Evolutionary conservation across 768 basidiomycete genomes (phyloP).

Genomic region (Macrolepiota fuliginosa): DNA sequence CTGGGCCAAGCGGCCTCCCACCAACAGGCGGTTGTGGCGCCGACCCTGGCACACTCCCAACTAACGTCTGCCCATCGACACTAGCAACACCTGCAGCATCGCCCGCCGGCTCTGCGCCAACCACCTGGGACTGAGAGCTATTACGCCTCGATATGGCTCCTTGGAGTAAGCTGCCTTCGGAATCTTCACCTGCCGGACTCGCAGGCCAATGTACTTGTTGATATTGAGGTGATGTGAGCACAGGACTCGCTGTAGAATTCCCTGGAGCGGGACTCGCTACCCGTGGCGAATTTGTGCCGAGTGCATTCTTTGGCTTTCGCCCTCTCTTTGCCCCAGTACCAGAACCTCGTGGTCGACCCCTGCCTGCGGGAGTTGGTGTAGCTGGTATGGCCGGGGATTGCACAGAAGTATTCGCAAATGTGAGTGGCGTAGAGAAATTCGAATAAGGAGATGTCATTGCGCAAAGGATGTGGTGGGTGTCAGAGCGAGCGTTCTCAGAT

Average conservation of each 20-base stretch:
- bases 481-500: not conserved
- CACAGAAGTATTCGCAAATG: not conserved
- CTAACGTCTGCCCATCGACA: slow-evolving; percentile 1
- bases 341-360: slow-evolving; percentile 32
- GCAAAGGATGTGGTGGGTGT: not conserved
- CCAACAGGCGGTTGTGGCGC: slow-evolving; percentile 17
- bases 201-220: slow-evolving; percentile 11
- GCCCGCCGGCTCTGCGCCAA: not conserved
- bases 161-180: slow-evolving; percentile 9
- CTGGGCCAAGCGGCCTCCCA: slow-evolving; percentile 19
- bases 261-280: slow-evolving; percentile 20
- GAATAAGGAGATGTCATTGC: slow-evolving; percentile 7
- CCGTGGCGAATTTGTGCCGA: slow-evolving; percentile 28
- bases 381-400: slow-evolving; percentile 8
- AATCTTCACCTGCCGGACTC: not conserved
- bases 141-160: slow-evolving; percentile 9
- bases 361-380: slow-evolving; percentile 27
- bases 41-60: slow-evolving; percentile 6
- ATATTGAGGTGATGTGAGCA: slow-evolving; percentile 14
- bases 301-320: slow-evolving; percentile 43
- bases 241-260: slow-evolving; percentile 11
- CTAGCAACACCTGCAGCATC: not conserved
- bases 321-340: slow-evolving; percentile 41
- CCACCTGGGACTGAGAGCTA: slow-evolving; percentile 4
- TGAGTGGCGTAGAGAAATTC: slow-evolving; percentile 10